Evolutionary conservation across 2,329 filamentous ascomycete genomes (phyloP).

Genomic region (Fusarium decemcellulare): DNA sequence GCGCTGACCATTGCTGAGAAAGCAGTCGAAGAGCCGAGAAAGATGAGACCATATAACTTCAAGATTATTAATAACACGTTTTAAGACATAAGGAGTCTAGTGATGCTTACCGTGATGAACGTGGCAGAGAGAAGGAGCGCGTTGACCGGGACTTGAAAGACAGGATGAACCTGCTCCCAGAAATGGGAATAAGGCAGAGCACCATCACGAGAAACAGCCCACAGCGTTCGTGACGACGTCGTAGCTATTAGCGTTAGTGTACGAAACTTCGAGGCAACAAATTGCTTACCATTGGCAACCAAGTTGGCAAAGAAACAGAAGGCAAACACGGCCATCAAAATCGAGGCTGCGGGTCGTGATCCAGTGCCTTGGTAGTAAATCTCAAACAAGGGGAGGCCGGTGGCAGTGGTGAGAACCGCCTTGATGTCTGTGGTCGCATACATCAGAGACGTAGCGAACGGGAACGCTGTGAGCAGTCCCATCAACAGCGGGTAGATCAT

Average conservation of each 20-base stretch:
- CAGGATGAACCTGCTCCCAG: slow-evolving; percentile 39
- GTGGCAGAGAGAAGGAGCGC: slow-evolving; percentile 35
- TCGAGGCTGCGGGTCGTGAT: slow-evolving; percentile 20
- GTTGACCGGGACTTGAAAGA: slow-evolving; percentile 47
- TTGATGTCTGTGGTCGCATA: slow-evolving; percentile 31
- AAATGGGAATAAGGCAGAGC: slow-evolving; percentile 43
- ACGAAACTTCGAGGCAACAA: accelerated
- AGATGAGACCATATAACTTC: slow-evolving; percentile 48
- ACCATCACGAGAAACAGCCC: slow-evolving; percentile 44
- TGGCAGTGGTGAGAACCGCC: slow-evolving; percentile 29
- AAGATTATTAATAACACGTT: neutral
- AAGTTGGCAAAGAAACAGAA: slow-evolving; percentile 43
- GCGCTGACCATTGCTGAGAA: slow-evolving; percentile 47
- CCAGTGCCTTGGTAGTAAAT: slow-evolving; percentile 41
- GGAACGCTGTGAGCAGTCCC: slow-evolving; percentile 40
- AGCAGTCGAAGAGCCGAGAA: slow-evolving; percentile 48
- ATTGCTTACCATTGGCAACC: slow-evolving; percentile 22
- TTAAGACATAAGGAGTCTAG: accelerated
- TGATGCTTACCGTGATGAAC: slow-evolving; percentile 22
- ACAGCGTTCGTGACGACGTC: slow-evolving; percentile 39
- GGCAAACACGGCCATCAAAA: slow-evolving; percentile 37
- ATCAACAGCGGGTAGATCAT: slow-evolving; percentile 40
- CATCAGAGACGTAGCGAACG: slow-evolving; percentile 33
- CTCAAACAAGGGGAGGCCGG: slow-evolving; percentile 37
- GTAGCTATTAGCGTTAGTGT: slow-evolving; percentile 12